Evolutionary conservation across 2,329 filamentous ascomycete species (phyloP).

Genomic region (Venturia effusa): DNA sequence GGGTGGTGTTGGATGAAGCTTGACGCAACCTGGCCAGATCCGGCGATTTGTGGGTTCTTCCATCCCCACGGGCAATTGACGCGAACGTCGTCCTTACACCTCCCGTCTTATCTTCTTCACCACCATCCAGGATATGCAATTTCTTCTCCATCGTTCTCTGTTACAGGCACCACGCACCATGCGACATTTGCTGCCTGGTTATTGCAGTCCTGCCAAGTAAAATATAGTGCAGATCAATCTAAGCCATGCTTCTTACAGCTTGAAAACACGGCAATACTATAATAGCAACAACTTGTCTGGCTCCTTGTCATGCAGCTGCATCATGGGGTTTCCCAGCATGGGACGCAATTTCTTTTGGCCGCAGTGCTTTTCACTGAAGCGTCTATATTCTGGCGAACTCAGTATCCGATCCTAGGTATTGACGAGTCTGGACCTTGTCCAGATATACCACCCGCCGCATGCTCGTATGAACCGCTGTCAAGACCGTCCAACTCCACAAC

Average conservation of each 20-base stretch:
- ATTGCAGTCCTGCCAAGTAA: neutral
- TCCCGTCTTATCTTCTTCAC: neutral
- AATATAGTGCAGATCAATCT: conserved; percentile 1
- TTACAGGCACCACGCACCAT: neutral
- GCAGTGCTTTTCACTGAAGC: neutral
- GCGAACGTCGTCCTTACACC: neutral
- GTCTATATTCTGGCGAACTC: neutral
- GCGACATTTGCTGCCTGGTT: neutral
- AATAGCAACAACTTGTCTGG: neutral
- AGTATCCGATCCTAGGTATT: neutral
- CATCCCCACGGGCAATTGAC: too few relatives aligned
- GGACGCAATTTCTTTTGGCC: neutral
- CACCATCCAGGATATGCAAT: neutral
- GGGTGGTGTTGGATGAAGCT: neutral
- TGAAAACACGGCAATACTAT: neutral
- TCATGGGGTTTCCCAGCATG: neutral
- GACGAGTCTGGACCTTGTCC: neutral
- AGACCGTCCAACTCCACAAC: neutral
- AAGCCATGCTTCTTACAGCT: neutral
- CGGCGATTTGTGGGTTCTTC: too few relatives aligned
- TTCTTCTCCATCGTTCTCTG: neutral
- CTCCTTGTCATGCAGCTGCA: neutral
- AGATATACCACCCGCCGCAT: neutral
- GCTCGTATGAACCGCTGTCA: neutral
- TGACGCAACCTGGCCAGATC: neutral